Evolutionary conservation across 1,139 yeast genomes (phyloP).

Genomic region (Groenewaldozyma auringiensis): DNA sequence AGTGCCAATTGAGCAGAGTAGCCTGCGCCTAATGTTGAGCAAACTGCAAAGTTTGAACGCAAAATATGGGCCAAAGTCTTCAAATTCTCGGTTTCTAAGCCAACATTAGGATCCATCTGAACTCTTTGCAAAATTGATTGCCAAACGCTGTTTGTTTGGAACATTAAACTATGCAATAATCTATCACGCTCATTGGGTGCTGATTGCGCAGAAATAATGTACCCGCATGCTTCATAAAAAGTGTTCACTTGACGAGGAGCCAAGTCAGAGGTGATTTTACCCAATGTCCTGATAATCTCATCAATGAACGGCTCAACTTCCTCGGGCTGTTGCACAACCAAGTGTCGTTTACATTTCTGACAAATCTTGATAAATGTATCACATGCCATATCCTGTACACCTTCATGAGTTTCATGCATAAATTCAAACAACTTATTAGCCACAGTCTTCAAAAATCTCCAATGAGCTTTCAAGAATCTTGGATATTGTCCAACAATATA

Average conservation of each 20-base stretch:
- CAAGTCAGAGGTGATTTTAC: conserved; percentile 79
- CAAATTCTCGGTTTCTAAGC: conserved; percentile 79
- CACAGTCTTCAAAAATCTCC: conserved; percentile 95
- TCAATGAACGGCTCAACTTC: conserved; percentile 91
- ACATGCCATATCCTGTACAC: conserved; percentile 99
- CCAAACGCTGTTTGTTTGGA: conserved; percentile 93
- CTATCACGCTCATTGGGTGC: conserved; percentile 58
- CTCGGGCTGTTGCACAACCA: conserved; percentile 77
- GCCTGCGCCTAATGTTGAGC: conserved; percentile 87
- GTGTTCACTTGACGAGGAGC: conserved; percentile 98
- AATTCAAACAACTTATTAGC: conserved; percentile 92
- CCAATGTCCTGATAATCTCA: conserved; percentile 78
- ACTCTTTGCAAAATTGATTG: conserved; percentile 79
- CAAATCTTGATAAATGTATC: conserved; percentile 96
- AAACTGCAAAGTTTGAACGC: conserved; percentile 90
- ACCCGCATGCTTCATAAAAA: conserved; percentile 95
- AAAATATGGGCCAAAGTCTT: conserved; percentile 88
- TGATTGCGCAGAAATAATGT: conserved; percentile 80
- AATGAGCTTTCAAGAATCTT: conserved; percentile 91
- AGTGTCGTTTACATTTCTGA: conserved; percentile 89
- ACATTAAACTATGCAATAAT: conserved; percentile 73
- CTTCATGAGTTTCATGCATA: conserved; percentile 99
- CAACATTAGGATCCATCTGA: conserved; percentile 76
- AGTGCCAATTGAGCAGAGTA: conserved; percentile 82
- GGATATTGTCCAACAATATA: conserved; percentile 99